phyloP scores from a whole-genome alignment of 805 yeast genomes.

The Kregervanrija delftensis region DNA sequence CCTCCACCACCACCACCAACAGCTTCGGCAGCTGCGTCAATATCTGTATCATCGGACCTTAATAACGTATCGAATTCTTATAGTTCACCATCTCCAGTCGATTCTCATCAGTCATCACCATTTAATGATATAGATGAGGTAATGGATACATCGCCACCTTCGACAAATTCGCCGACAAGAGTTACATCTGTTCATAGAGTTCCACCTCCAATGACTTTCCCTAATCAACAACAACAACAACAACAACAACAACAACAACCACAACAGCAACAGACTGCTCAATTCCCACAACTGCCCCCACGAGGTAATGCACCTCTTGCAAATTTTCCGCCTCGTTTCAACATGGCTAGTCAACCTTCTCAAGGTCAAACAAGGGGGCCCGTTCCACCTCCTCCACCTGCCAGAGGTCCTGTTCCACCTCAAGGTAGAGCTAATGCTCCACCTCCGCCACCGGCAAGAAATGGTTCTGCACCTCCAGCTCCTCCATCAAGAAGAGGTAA shows the following conservation, averaged over 20 bases:
- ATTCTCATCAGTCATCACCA: slow-evolving; percentile 5
- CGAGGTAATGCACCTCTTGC: slow-evolving; percentile 1
- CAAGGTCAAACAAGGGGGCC: slow-evolving; percentile 1
- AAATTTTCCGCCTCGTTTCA: slow-evolving; percentile 1
- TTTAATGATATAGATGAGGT: too few species aligned
- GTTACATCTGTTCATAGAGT: slow-evolving; percentile 10
- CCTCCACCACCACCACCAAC: slow-evolving; percentile 36
- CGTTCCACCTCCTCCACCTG: slow-evolving; percentile 19
- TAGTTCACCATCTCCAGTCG: slow-evolving; percentile 15
- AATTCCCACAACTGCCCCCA: slow-evolving; percentile 2
- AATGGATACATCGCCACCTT: slow-evolving; percentile 7
- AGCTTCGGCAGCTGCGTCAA: slow-evolving; percentile 17
- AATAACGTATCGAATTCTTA: too few species aligned
- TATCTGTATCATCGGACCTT: slow-evolving; percentile 1
- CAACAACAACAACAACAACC: slow-evolving; percentile 6
- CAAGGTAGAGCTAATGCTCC: slow-evolving; percentile 15
- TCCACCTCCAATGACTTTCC: slow-evolving; percentile 13
- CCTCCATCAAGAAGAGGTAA: slow-evolving; percentile 20
- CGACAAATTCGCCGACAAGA: slow-evolving; percentile 9
- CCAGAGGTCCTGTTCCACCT: slow-evolving; percentile 18
- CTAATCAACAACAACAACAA: slow-evolving; percentile 8
- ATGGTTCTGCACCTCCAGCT: slow-evolving; percentile 30
- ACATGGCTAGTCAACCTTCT: slow-evolving; percentile 2
- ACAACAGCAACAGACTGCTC: slow-evolving; percentile 6
- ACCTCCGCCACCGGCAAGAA: slow-evolving; percentile 25